Conservation (phyloP, 2,329 filamentous ascomycete genomes). For the Monosporascus ibericus region DNA sequence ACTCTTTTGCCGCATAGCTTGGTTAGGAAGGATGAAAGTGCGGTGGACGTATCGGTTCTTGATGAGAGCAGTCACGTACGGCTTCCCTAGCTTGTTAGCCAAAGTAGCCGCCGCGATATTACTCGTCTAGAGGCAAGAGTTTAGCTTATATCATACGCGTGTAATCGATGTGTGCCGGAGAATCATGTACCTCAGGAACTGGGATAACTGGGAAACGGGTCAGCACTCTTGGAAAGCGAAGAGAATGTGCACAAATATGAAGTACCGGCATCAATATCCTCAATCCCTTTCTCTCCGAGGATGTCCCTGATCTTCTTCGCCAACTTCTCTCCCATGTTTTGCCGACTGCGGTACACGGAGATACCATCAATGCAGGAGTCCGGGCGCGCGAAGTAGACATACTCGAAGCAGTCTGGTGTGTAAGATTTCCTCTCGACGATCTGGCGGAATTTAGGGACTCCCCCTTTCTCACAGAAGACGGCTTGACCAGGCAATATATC, state of each 20-base stretch:
- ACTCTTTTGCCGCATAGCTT: not conserved
- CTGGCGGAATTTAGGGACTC: slow-evolving; percentile 67
- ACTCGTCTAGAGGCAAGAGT: slow-evolving; percentile 58
- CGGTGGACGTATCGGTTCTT: slow-evolving; percentile 73
- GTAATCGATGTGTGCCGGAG: not conserved
- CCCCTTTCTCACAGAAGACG: slow-evolving; percentile 52
- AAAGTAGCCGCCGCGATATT: slow-evolving; percentile 75
- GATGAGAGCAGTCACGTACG: slow-evolving; percentile 75
- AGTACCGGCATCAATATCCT: slow-evolving; percentile 64
- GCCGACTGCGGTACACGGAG: slow-evolving; percentile 74
- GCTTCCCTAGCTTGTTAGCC: slow-evolving; percentile 68
- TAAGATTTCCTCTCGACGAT: slow-evolving; percentile 64
- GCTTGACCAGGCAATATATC: slow-evolving; percentile 57
- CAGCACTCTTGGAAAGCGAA: slow-evolving; percentile 3
- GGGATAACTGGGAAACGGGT: slow-evolving; percentile 56
- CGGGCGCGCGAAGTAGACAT: slow-evolving; percentile 78
- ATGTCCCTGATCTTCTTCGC: slow-evolving; percentile 64
- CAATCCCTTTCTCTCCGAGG: slow-evolving; percentile 62
- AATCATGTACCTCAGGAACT: slow-evolving; percentile 41
- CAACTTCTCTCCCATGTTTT: slow-evolving; percentile 80
- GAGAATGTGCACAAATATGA: not conserved
- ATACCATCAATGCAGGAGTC: slow-evolving; percentile 59
- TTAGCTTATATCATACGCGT: not conserved
- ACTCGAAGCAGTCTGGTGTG: slow-evolving; percentile 71
- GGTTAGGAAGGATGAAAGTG: not conserved